Conservation (phyloP, 2,329 filamentous ascomycete species). For the Leptodontidium sp. region DNA sequence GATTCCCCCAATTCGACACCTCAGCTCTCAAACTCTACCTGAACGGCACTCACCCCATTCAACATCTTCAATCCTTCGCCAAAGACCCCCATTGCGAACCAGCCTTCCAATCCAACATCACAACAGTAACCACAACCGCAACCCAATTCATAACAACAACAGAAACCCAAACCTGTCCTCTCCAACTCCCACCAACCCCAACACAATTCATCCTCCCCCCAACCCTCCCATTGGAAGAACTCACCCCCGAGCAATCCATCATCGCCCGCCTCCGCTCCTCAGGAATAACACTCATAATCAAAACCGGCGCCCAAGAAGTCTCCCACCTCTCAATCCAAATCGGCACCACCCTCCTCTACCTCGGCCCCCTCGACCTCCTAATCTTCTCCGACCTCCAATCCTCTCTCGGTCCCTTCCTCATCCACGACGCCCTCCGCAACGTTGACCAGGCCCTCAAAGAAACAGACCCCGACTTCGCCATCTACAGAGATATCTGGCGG, state of each 20-base stretch:
- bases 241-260: slow-evolving; percentile 24
- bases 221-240: too few species aligned
- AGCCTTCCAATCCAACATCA: not conserved
- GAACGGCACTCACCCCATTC: slow-evolving; percentile 12
- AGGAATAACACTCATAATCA: slow-evolving; percentile 55
- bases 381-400: slow-evolving; percentile 66
- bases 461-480: slow-evolving; percentile 55
- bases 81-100: slow-evolving; percentile 4
- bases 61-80: slow-evolving; percentile 10
- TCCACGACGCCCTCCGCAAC: slow-evolving; percentile 57
- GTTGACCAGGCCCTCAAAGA: slow-evolving; percentile 54
- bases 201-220: not conserved
- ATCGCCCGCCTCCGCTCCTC: slow-evolving; percentile 28
- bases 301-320: slow-evolving; percentile 64
- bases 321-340: slow-evolving; percentile 62
- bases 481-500: slow-evolving; percentile 51
- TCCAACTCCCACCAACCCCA: not conserved
- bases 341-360: slow-evolving; percentile 59
- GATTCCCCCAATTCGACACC: slow-evolving; percentile 9
- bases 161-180: slow-evolving; percentile 6
- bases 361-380: slow-evolving; percentile 54
- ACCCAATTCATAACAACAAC: slow-evolving; percentile 12
- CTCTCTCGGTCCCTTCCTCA: slow-evolving; percentile 53
- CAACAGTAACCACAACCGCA: slow-evolving; percentile 2
- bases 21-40: slow-evolving; percentile 5